Percentiles rank a stretch among this genome's conserved stretches.
Evolutionary conservation across 331 rosid species (phyloP).

Genomic region (Saraca asoca): DNA sequence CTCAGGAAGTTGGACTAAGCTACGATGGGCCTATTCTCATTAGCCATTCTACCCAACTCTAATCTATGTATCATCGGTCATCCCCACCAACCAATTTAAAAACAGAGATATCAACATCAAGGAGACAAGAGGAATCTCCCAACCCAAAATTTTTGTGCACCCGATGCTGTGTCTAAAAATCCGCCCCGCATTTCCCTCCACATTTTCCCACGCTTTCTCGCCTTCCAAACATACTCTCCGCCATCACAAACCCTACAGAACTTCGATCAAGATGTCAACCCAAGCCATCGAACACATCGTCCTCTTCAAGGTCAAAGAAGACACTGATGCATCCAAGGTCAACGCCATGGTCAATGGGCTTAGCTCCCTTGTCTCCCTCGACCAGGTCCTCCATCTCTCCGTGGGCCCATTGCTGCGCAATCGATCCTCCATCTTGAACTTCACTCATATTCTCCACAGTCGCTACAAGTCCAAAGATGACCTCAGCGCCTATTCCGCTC

Average conservation of each 20-base stretch:
- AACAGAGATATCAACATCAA: too few species aligned
- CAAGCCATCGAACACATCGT: slow-evolving; percentile 75
- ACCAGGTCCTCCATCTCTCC: slow-evolving; percentile 61
- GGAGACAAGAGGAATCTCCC: too few species aligned
- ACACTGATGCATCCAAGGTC: slow-evolving; percentile 62
- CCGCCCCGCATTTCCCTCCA: slow-evolving; percentile 19
- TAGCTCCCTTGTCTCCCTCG: slow-evolving; percentile 56
- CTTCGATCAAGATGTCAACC: slow-evolving; percentile 44
- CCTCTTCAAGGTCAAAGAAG: slow-evolving; percentile 77
- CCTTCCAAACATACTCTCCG: slow-evolving; percentile 39
- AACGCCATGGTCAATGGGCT: slow-evolving; percentile 60
- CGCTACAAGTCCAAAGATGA: slow-evolving; percentile 73
- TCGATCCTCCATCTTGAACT: slow-evolving; percentile 59
- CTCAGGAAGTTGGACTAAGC: too few species aligned
- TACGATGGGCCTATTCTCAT: too few species aligned
- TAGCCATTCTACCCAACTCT: too few species aligned
- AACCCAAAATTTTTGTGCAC: too few species aligned
- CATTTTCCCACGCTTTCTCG: slow-evolving; percentile 38
- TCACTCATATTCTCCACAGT: slow-evolving; percentile 86
- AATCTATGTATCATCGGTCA: too few species aligned
- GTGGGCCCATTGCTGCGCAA: slow-evolving; percentile 69
- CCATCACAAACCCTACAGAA: slow-evolving; percentile 3
- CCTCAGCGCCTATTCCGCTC: slow-evolving; percentile 56
- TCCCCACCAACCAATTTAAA: too few species aligned
- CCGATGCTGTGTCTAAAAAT: slow-evolving; percentile 34